phyloP scores from a whole-genome alignment of 352 stramenopile genomes.

The Globisporangium abappressorium region DNA sequence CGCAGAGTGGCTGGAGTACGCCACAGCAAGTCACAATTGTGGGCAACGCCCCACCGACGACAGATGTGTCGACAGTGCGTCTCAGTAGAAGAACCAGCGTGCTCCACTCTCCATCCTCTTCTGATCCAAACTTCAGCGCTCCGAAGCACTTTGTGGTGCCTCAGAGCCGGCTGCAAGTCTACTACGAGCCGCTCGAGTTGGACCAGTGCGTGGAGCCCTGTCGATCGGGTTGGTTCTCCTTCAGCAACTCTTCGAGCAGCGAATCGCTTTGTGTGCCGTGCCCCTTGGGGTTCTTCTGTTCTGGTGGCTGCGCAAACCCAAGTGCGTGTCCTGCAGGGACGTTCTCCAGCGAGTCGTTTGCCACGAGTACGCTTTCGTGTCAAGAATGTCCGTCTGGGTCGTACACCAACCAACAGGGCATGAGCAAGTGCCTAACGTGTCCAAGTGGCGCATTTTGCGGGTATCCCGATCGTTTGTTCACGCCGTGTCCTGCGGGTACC shows the following conservation, averaged over 20 bases:
- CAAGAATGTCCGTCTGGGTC: conserved; percentile 38
- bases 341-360: conserved; percentile 31
- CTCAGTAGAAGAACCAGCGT: conserved; percentile 15
- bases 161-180: conserved; percentile 44
- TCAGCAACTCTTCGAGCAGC: conserved; percentile 32
- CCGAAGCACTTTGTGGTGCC: conserved; percentile 30
- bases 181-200: conserved; percentile 49
- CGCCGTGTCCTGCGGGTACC: conserved; percentile 50
- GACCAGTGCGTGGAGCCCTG: conserved; percentile 47
- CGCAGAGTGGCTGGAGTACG: conserved; percentile 31
- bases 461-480: conserved; percentile 11
- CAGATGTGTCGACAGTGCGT: neutral
- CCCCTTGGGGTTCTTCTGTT: conserved; percentile 45
- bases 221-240: conserved; percentile 48
- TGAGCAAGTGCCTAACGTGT: conserved; percentile 34
- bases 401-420: conserved; percentile 36
- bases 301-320: conserved; percentile 38
- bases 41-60: neutral
- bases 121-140: conserved; percentile 39
- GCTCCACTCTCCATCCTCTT: conserved; percentile 31
- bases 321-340: conserved; percentile 40
- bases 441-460: conserved; percentile 36
- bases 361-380: conserved; percentile 26
- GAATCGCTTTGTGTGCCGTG: conserved; percentile 40
- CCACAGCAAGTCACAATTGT: conserved; percentile 33